phyloP scores from a whole-genome alignment of 2,329 filamentous ascomycete genomes.

The Graphiopsis chlorocephala region DNA sequence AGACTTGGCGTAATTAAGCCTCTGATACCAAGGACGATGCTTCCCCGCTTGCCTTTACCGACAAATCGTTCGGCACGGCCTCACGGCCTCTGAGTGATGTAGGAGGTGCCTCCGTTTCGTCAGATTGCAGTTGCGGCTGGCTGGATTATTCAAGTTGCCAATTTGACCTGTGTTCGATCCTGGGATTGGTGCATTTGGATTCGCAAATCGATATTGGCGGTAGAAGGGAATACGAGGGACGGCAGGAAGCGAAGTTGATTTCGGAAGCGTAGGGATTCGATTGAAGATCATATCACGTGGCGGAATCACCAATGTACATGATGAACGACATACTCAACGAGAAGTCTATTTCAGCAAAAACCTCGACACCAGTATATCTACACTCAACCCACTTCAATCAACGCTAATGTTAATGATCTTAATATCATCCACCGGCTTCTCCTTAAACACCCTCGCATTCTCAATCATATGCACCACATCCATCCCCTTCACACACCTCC shows the following conservation, averaged over 20 bases:
- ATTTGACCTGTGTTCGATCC: background rate
- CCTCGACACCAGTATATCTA: background rate
- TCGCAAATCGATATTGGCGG: background rate
- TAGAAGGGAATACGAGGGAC: background rate
- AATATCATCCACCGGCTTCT: slow-evolving; percentile 95
- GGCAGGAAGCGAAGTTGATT: background rate
- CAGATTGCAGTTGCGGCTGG: background rate
- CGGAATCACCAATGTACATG: background rate
- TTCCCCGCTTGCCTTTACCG: background rate
- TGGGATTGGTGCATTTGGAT: background rate
- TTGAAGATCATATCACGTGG: background rate
- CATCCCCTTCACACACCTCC: slow-evolving; percentile 80
- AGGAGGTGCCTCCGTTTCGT: background rate
- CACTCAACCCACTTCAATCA: background rate
- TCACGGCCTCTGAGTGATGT: background rate
- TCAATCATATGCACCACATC: slow-evolving; percentile 97
- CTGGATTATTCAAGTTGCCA: background rate
- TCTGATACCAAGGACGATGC: background rate
- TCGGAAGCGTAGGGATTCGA: background rate
- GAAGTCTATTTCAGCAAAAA: background rate
- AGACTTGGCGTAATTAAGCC: background rate
- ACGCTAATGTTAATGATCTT: slow-evolving; percentile 83
- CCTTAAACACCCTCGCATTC: slow-evolving; percentile 79
- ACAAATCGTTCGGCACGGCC: background rate
- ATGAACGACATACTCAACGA: background rate